Conservation (phyloP, 345 rosid genomes). For the Garcia nutans region DNA sequence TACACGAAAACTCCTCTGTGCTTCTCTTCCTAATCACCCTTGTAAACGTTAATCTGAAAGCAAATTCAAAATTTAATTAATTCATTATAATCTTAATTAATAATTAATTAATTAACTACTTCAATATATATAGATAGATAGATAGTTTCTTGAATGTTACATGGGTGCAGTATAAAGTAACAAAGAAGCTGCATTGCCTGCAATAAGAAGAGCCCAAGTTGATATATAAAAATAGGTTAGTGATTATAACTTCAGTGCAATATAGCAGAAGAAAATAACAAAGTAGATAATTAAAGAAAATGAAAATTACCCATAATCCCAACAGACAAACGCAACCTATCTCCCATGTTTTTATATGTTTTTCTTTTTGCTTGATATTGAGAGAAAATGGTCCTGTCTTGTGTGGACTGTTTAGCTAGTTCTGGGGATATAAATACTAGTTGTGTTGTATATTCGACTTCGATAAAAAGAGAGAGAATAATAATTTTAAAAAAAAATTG, state of each 20-base stretch:
- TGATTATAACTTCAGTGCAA: neutral
- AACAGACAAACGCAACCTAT: conserved; percentile 54
- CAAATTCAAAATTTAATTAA: neutral
- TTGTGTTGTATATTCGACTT: neutral
- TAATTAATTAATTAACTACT: neutral
- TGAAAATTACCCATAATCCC: conserved; percentile 56
- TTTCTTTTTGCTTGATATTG: neutral
- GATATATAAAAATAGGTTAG: neutral
- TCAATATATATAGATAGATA: neutral
- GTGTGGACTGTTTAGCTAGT: conserved; percentile 16
- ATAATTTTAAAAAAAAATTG: conserved; percentile 7
- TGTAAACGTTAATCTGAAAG: conserved; percentile 66
- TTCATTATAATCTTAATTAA: neutral
- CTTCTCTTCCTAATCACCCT: conserved; percentile 69
- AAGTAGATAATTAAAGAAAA: neutral
- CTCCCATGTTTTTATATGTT: conserved; percentile 44
- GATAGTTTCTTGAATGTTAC: conserved; percentile 35
- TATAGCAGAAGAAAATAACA: neutral
- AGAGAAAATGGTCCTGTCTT: conserved; percentile 16
- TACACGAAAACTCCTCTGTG: conserved; percentile 72
- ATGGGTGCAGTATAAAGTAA: conserved; percentile 66
- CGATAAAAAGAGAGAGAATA: conserved; percentile 23
- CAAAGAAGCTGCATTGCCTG: conserved; percentile 87
- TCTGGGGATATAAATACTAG: conserved; percentile 33
- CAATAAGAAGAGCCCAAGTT: conserved; percentile 22